Evolutionary conservation across 2,329 filamentous ascomycete species (phyloP).

Genomic region (Botryosphaeria agaves): DNA sequence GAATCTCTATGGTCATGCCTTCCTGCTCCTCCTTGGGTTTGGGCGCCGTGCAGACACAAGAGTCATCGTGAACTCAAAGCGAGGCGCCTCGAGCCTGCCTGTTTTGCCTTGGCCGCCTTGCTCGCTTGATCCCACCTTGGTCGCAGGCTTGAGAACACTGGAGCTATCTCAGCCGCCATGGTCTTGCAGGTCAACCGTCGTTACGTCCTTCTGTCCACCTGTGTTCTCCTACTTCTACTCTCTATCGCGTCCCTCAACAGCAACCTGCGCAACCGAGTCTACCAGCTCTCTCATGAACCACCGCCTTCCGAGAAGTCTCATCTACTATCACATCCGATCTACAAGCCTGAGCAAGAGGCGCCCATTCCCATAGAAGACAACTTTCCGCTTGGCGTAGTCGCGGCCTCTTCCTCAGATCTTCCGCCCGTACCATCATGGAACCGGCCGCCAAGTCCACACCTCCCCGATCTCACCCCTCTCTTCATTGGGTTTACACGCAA

Average conservation of each 20-base stretch:
- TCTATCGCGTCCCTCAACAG: not conserved
- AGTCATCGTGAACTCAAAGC: too few relatives aligned
- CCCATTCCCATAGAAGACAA: conserved; percentile 2
- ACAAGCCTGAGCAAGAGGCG: conserved; percentile 1
- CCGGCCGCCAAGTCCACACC: conserved; percentile 1
- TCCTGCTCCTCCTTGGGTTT: too few relatives aligned
- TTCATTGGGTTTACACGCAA: conserved; percentile 42
- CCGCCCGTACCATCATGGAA: conserved; percentile 2
- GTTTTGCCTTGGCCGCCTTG: too few relatives aligned
- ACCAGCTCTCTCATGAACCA: not conserved
- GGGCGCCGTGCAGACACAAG: too few relatives aligned
- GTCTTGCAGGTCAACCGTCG: not conserved
- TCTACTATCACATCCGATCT: conserved; percentile 1
- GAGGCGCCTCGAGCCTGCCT: too few relatives aligned
- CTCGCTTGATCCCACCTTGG: not conserved
- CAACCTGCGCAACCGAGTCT: not conserved
- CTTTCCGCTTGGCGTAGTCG: conserved; percentile 1
- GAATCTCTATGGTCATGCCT: too few relatives aligned
- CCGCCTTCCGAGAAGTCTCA: not conserved
- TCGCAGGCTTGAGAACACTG: not conserved
- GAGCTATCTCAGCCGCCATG: not conserved
- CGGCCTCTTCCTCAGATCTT: not conserved
- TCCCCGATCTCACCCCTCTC: conserved; percentile 25
- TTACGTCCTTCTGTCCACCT: not conserved
- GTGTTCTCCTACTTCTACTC: too few relatives aligned